These are phyloP conservation scores for Penicillium sp. DNA, from an alignment of 2,329 filamentous ascomycete genomes.

Conservation along the genomic window DNA sequence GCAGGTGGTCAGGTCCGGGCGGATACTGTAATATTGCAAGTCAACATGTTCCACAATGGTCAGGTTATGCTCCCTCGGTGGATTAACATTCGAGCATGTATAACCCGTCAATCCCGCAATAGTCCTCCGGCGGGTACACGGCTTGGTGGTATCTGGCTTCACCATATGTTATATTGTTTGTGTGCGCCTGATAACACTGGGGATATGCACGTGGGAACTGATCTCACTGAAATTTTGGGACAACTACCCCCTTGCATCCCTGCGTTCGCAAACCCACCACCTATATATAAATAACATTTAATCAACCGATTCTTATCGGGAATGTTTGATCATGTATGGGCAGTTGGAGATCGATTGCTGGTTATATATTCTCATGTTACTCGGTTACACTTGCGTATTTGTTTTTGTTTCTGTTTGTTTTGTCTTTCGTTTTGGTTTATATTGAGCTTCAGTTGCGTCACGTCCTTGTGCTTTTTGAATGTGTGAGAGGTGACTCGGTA, in stretches of 20 bases:
- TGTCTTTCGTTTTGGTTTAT: neutral
- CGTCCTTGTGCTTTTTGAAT: too few relatives aligned
- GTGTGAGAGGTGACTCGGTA: neutral
- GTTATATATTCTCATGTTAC: neutral
- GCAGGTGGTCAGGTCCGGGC: neutral
- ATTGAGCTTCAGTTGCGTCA: neutral
- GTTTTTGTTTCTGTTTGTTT: neutral
- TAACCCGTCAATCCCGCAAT: neutral
- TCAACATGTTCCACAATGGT: neutral
- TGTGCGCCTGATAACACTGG: neutral
- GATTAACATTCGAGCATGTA: neutral
- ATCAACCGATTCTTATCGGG: neutral
- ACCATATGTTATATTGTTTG: neutral
- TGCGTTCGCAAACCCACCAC: neutral
- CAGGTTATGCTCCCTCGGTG: neutral
- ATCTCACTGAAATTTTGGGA: neutral
- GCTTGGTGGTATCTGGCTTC: neutral
- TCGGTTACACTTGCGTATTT: neutral
- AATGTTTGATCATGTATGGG: neutral
- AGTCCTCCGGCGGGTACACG: fast-evolving
- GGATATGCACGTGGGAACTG: neutral
- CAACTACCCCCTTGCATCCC: neutral
- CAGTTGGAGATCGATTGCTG: neutral
- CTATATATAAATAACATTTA: neutral
- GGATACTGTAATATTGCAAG: neutral